Base-by-base conservation (phyloP, 106 monocot species). In the Hemerocallis citrina region DNA sequence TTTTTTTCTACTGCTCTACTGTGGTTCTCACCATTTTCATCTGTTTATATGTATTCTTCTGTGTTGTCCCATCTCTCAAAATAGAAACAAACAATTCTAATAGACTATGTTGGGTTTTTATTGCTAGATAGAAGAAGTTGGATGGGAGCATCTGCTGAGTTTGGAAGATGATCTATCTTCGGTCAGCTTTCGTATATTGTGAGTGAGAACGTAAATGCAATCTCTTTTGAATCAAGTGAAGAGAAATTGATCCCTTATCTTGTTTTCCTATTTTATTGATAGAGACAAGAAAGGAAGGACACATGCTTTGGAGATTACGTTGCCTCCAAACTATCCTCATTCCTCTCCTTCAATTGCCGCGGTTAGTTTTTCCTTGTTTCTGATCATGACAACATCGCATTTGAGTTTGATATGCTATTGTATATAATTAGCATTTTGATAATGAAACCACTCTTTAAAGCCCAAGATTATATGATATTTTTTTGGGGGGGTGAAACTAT, bases 71-170 rank as follows among this genome's bases (percentile, higher is more conserved):
- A n/a, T n/a, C n/a, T n/a, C n/a, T n/a, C n/a, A n/a, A n/a, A n/a
- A n/a, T n/a, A n/a, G n/a, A n/a, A n/a, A n/a, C n/a, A n/a, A n/a
- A n/a, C n/a, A n/a, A n/a, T n/a, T n/a, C n/a, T n/a, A n/a, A n/a
- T n/a, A n/a, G n/a, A n/a, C n/a, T n/a, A n/a, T n/a, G n/a, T 73
- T 63, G 46, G 25, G 20, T 13, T 57, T 35, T 4, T 43, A 3
- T 43, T 37, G 23, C 41, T 33, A 89, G 89, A 79, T 85, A 17
- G 85, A 90, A 74, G 89, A 85, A 57, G 67, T 89, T 27, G 85
- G 85, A 30, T 90, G 85, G 85, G 72, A 81, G 38, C 58, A 76
- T 43, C 71, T 90, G 21, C 23, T 81, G 39, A 61, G 52, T 21
- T 71, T 68, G 9, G 67, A 60, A 15, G 76, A 76, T 16, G 85